Evolutionary conservation across 163 green algal genomes (phyloP), one percentile per base, ranked within the genome.

Genomic region (Scenedesmus sp.): DNA sequence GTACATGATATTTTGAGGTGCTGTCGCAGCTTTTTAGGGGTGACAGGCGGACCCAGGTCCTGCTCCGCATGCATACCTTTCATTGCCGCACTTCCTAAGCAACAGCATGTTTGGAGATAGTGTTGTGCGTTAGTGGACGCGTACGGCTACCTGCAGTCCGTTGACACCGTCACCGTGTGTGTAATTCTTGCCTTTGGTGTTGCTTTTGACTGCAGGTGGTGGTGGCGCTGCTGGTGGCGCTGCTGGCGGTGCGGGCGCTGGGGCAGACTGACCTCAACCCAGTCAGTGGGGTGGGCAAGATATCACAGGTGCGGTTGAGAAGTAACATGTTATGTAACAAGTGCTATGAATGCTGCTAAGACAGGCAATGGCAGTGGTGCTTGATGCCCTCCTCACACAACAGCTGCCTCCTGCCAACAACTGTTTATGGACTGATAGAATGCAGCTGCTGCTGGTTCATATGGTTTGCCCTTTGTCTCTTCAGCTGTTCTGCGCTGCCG

Each of bases 201-300:
- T 46, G 34, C 34, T 46, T 46, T 46, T 46, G 34, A 6, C 23
- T 13, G 70, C 23, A 79, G 70, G 70, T 97, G n/a, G 62, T 88
- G n/a, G 55, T 97, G 56, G 95, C 94, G 52, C 62, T 95, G 89
- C 86, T 96, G 60, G 95, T 97, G 54, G 92, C 95, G 18, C 87
- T 97, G n/a, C 86, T 96, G 79, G 93, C 94, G 18, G 94, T 96
- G n/a, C 91, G 95, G 8, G 95, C 95, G 16, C 77, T 97, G 20
- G 95, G 95, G 23, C 92, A 97, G 84, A 97, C 95, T 8, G 95
- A 97, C 86, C 91, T 97, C 18, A 97, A 97, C 88, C 95, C 95
- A 6, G 95, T 96, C 52, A 93, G 67, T 3, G 95, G 94, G 4
- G 94, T 97, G 12, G 94, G 94, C 87, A 97, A 97, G 91, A 94